phyloP scores from a whole-genome alignment of 176 grass and related monocot genomes.

The Poa annua region DNA sequence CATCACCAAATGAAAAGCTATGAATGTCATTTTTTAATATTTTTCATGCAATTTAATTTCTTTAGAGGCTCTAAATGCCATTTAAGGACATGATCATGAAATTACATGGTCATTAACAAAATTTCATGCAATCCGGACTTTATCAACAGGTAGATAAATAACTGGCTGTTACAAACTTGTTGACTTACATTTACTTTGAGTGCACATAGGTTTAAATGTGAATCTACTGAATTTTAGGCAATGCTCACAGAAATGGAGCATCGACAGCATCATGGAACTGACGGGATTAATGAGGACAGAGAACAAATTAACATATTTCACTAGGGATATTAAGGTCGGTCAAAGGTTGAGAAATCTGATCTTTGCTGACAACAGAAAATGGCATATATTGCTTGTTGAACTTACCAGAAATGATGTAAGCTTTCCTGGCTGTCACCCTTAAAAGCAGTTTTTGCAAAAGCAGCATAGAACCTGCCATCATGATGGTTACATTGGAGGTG shows the following conservation, averaged over 20 bases:
- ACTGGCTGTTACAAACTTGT: constrained; percentile 17
- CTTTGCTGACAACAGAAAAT: background rate
- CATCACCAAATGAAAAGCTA: background rate
- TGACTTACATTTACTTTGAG: constrained; percentile 16
- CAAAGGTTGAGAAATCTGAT: constrained; percentile 9
- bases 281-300: background rate
- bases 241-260: constrained; percentile 3
- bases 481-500: constrained; percentile 31
- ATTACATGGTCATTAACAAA: background rate
- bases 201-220: background rate
- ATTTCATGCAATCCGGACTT: background rate
- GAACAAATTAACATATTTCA: background rate
- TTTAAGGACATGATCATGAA: background rate
- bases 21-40: background rate
- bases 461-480: constrained; percentile 87
- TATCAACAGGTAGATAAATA: background rate
- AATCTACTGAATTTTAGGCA: constrained; percentile 11
- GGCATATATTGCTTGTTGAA: constrained; percentile 32
- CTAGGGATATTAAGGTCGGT: constrained; percentile 25
- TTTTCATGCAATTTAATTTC: background rate
- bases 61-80: background rate
- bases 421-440: constrained; percentile 92
- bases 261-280: background rate
- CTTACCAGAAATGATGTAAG: constrained; percentile 97
- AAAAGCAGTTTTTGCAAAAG: constrained; percentile 97